Percentiles rank a stretch among this genome's conserved stretches.
Evolutionary conservation across 345 rosid species (phyloP).

Genomic region (Aquilaria sinensis): DNA sequence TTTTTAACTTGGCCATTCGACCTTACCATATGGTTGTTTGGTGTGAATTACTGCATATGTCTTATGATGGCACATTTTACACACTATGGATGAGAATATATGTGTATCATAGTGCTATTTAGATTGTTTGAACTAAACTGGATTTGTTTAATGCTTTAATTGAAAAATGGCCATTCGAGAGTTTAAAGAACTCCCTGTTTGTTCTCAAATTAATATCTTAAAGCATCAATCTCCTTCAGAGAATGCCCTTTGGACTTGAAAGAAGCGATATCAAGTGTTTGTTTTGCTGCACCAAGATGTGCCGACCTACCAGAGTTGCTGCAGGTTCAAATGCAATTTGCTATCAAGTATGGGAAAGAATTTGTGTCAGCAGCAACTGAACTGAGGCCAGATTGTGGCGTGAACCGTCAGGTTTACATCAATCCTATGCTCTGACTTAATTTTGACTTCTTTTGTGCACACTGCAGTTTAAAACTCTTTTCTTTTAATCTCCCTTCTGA

Average conservation of each 20-base stretch:
- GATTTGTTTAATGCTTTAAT: too few species aligned
- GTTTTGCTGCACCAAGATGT: constrained; percentile 99
- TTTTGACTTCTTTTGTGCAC: constrained; percentile 9
- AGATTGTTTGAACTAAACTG: too few species aligned
- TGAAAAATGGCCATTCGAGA: too few species aligned
- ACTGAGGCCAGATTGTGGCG: constrained; percentile 94
- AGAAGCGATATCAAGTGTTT: constrained; percentile 88
- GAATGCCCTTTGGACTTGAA: constrained; percentile 95
- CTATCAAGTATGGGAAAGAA: constrained; percentile 80
- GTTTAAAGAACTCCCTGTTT: background rate
- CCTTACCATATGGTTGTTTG: too few species aligned
- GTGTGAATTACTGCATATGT: too few species aligned
- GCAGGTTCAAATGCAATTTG: constrained; percentile 86
- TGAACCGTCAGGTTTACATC: constrained; percentile 77
- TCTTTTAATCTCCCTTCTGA: too few species aligned
- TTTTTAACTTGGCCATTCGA: too few species aligned
- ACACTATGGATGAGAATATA: too few species aligned
- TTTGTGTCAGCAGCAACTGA: constrained; percentile 90
- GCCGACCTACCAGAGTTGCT: constrained; percentile 86
- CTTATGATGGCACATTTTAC: too few species aligned
- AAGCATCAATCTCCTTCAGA: constrained; percentile 36
- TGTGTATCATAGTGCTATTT: too few species aligned
- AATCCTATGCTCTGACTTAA: background rate
- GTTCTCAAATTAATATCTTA: constrained; percentile 7
- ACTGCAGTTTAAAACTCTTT: background rate